Evolutionary conservation across 2,329 filamentous ascomycete genomes (phyloP).

Genomic region (Metarhizium robertsii): DNA sequence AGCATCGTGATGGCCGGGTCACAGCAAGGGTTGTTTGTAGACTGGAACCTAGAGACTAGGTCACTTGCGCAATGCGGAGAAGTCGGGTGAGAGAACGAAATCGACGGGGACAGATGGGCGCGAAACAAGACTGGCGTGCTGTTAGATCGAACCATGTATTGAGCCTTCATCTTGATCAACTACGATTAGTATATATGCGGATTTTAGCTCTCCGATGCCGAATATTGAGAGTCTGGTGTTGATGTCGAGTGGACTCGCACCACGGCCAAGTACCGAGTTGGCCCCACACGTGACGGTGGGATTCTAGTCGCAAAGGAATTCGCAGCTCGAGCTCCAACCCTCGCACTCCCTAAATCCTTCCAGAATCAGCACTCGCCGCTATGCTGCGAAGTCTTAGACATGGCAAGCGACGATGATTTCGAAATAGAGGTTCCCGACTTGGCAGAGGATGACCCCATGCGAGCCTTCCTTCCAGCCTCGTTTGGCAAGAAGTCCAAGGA

Average conservation of each 20-base stretch:
- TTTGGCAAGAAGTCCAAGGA: constrained; percentile 77
- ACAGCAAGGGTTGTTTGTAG: not conserved
- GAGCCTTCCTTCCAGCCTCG: constrained; percentile 67
- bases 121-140: not conserved
- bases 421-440: constrained; percentile 45
- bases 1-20: not conserved
- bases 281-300: not conserved
- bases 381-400: constrained; percentile 15
- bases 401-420: constrained; percentile 53
- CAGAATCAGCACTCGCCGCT: not conserved
- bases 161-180: too few relatives aligned
- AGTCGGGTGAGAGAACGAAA: not conserved
- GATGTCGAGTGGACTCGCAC: too few relatives aligned
- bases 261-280: not conserved
- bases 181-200: too few relatives aligned
- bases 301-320: not conserved
- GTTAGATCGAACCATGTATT: not conserved
- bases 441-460: constrained; percentile 58
- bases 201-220: too few relatives aligned
- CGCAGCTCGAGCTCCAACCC: too few relatives aligned
- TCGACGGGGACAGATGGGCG: not conserved
- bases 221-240: too few relatives aligned
- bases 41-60: not conserved
- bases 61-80: not conserved
- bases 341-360: not conserved